These are phyloP conservation scores for Arachnomyces sp. DNA, from an alignment of 2,329 filamentous ascomycete species.

Conservation along the genomic window DNA sequence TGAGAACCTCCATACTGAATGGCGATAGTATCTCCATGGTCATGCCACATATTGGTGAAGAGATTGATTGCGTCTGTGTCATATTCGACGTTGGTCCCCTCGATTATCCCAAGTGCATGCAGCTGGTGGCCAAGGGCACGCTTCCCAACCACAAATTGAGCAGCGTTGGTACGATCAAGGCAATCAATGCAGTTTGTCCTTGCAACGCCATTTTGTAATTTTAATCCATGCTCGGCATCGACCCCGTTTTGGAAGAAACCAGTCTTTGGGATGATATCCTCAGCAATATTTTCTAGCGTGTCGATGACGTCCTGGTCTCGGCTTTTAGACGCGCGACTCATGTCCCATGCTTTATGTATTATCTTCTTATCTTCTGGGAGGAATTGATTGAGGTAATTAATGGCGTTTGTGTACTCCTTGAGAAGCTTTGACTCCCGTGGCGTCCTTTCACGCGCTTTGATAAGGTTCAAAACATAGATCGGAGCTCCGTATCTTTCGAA, in stretches of 20 bases:
- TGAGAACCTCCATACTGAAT: constrained; percentile 97
- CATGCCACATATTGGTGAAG: constrained; percentile 97
- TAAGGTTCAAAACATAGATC: constrained; percentile 82
- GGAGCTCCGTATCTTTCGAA: constrained; percentile 90
- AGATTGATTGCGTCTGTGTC: constrained; percentile 94
- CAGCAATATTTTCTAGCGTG: constrained; percentile 80
- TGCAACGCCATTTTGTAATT: constrained; percentile 82
- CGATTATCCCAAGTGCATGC: constrained; percentile 80
- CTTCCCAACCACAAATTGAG: constrained; percentile 96
- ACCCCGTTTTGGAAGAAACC: constrained; percentile 95
- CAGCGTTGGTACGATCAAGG: constrained; percentile 90
- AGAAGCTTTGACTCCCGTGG: constrained; percentile 88
- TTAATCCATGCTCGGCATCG: constrained; percentile 53
- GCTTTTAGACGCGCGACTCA: constrained; percentile 90
- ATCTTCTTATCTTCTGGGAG: constrained; percentile 77
- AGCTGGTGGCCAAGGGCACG: constrained; percentile 85
- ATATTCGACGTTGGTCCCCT: constrained; percentile 71
- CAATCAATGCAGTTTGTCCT: constrained; percentile 98
- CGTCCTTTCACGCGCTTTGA: constrained; percentile 79
- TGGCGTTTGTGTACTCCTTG: constrained; percentile 75
- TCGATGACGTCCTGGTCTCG: constrained; percentile 90
- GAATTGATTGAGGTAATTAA: constrained; percentile 91
- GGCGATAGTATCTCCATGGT: constrained; percentile 94
- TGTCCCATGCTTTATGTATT: constrained; percentile 92
- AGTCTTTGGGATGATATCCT: constrained; percentile 74